Evolutionary conservation across 1,284 basidiomycete genomes (phyloP).

Genomic region (Golubevia sp.): DNA sequence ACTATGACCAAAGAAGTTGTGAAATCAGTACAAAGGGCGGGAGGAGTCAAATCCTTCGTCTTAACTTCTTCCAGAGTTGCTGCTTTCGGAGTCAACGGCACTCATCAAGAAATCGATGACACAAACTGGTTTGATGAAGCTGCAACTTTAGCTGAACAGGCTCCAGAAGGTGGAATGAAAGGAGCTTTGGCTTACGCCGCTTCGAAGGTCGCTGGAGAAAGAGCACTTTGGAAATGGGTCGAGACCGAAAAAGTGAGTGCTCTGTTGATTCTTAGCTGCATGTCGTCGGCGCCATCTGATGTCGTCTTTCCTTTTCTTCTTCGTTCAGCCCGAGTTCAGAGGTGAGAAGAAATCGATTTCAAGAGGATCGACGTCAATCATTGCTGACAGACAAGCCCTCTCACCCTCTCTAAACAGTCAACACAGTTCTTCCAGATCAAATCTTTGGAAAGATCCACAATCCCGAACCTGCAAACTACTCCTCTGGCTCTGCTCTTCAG

Average conservation of each 20-base stretch:
- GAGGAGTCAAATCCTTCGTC: background rate
- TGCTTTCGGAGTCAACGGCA: too few relatives aligned
- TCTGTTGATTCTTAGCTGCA: too few relatives aligned
- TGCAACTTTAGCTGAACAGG: background rate
- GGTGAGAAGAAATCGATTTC: too few relatives aligned
- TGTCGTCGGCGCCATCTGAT: too few relatives aligned
- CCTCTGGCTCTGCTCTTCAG: background rate
- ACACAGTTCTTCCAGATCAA: background rate
- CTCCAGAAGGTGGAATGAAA: background rate
- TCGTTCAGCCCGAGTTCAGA: too few relatives aligned
- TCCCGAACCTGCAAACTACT: background rate
- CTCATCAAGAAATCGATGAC: background rate
- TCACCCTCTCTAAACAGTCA: background rate
- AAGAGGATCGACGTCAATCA: too few relatives aligned
- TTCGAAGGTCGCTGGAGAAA: background rate
- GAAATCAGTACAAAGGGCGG: background rate
- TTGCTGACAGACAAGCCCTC: too few relatives aligned
- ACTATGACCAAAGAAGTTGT: background rate
- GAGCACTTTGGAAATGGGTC: background rate
- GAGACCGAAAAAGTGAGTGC: background rate
- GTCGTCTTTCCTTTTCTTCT: too few relatives aligned
- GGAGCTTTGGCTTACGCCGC: background rate
- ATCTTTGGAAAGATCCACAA: background rate
- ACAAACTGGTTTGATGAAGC: background rate
- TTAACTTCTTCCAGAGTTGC: background rate